Evolutionary conservation across 2,329 filamentous ascomycete species (phyloP).

Genomic region (Clarireedia monteithiana): DNA sequence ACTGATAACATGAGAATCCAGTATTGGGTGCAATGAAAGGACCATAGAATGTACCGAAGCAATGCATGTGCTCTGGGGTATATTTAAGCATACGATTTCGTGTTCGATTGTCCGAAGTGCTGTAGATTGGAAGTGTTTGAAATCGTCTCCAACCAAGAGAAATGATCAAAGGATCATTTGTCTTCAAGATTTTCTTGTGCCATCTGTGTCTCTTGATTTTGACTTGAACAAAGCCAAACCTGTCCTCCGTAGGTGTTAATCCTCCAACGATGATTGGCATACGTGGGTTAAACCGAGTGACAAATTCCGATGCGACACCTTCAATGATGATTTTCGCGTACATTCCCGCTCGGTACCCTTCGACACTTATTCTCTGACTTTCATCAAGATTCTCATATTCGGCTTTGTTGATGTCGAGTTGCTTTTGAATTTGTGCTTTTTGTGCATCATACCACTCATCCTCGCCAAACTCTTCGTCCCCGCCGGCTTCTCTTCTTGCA

Average conservation of each 20-base stretch:
- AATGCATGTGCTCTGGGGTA: slow-evolving; percentile 98
- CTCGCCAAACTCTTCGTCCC: slow-evolving; percentile 75
- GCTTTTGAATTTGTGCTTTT: slow-evolving; percentile 90
- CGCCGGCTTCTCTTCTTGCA: slow-evolving; percentile 60
- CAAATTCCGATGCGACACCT: slow-evolving; percentile 85
- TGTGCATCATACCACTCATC: slow-evolving; percentile 99
- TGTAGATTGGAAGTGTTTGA: slow-evolving; percentile 87
- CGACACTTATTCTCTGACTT: slow-evolving; percentile 70
- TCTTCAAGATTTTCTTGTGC: slow-evolving; percentile 99
- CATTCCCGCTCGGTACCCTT: slow-evolving; percentile 85
- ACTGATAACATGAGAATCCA: slow-evolving; percentile 89
- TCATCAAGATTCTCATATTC: slow-evolving; percentile 88
- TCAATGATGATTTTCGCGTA: slow-evolving; percentile 90
- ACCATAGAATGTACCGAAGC: slow-evolving; percentile 91
- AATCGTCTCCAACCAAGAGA: slow-evolving; percentile 94
- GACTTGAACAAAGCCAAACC: slow-evolving; percentile 91
- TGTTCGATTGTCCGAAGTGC: slow-evolving; percentile 86
- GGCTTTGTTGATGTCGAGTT: slow-evolving; percentile 91
- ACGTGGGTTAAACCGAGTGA: slow-evolving; percentile 69
- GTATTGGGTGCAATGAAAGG: slow-evolving; percentile 93
- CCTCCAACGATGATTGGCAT: slow-evolving; percentile 85
- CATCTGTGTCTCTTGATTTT: slow-evolving; percentile 95
- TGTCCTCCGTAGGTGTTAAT: slow-evolving; percentile 86
- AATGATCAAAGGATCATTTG: slow-evolving; percentile 94
- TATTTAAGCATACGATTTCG: slow-evolving; percentile 98